Evolutionary conservation across 345 rosid species (phyloP), one percentile per base, ranked within the genome.

Genomic region (Brassica cretica): DNA sequence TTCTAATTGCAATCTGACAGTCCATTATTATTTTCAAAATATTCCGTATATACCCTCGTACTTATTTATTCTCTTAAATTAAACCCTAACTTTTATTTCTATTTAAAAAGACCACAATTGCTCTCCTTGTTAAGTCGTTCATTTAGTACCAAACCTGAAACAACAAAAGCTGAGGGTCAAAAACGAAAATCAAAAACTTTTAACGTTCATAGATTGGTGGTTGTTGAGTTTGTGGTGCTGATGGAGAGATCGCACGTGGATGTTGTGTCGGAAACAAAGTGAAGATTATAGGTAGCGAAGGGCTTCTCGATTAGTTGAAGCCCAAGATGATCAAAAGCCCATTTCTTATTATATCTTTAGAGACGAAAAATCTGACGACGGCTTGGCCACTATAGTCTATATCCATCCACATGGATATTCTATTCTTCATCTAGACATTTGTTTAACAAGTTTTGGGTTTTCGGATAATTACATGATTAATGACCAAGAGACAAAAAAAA

Each of bases 211-310:
- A 49, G 60, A 68, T 53, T 25, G 78, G 82, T 49, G 71, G 82
- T 78, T 6, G 82, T 8, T 79, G 78, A 73, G 78, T 68, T 33
- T 73, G 32, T 21, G 73, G 32, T 21, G 73, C 39, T 56, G 9
- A 44, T 72, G 18, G 29, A 35, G 29, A 35, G 14, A 46, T 35
- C 60, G 66, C 82, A 79, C 82, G 82, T 79, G 74, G 5, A 79
- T 73, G 61, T 53, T 68, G 66, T 79, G 78, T 1, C 27, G 8
- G 8, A 73, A 67, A 19, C 65, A 51, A 12, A 4, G 25, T 7
- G 46, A 46, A 5, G 41, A 30, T 79, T 79, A 74, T 73, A 68
- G 82, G 82, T 79, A 53, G 25, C 44, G 55, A 35, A 62, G 70
- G 76, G 81, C 72, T 55, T 64, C 21, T 53, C 56, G 32, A 14